phyloP scores from a whole-genome alignment of 2,329 filamentous ascomycete species.

The Epichloe coenophiala region DNA sequence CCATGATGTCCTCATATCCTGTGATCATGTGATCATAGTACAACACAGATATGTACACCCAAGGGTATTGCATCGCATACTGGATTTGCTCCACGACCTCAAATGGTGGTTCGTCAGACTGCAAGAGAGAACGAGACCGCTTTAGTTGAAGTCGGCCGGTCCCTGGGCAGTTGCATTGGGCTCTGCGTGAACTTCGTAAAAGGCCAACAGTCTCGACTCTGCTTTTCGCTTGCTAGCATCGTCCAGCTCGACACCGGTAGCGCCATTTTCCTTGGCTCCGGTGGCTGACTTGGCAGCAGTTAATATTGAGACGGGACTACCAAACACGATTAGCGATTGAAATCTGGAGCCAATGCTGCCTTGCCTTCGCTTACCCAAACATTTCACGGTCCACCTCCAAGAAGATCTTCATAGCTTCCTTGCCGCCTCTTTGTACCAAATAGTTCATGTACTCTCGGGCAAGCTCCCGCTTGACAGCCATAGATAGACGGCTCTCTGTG shows the following conservation, averaged over 20 bases:
- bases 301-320: conserved; percentile 12
- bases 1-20: not conserved
- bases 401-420: conserved; percentile 77
- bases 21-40: conserved; percentile 4
- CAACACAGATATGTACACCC: conserved; percentile 1
- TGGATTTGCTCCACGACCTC: not conserved
- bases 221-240: conserved; percentile 36
- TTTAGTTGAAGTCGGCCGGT: conserved; percentile 37
- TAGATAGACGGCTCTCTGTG: conserved; percentile 55
- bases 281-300: conserved; percentile 6
- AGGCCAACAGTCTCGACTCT: conserved; percentile 35
- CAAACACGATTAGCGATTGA: conserved; percentile 1
- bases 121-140: not conserved
- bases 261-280: conserved; percentile 32
- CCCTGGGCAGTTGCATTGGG: conserved; percentile 33
- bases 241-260: conserved; percentile 31
- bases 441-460: conserved; percentile 70
- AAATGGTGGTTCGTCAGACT: not conserved
- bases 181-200: conserved; percentile 38
- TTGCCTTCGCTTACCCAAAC: conserved; percentile 50
- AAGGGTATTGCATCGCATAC: not conserved
- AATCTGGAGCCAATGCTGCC: not conserved
- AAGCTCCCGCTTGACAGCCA: conserved; percentile 58
- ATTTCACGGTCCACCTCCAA: conserved; percentile 72
- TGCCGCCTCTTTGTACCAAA: conserved; percentile 67